Base-by-base conservation (phyloP, 2,329 filamentous ascomycete genomes). In the Calycina herbarum region DNA sequence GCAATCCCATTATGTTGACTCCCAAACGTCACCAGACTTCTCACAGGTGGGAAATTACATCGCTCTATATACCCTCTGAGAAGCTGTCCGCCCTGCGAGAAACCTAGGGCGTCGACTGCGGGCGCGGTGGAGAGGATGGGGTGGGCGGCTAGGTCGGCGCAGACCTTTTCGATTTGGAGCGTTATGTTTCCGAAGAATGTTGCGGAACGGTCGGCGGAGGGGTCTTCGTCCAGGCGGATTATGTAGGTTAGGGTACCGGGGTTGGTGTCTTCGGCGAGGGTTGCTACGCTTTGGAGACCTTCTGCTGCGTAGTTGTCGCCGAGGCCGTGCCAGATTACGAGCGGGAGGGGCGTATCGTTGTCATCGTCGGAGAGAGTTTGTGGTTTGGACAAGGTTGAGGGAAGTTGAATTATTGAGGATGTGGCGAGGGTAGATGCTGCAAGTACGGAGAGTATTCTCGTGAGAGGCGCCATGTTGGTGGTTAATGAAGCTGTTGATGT, bases 51-150 rank as follows among this genome's bases (percentile, higher is more conserved):
- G 54, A 59, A 60, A 77, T 93, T 95, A 82, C 95, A 99, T 56
- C 92, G 86, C 82, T 99, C 89, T 69, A 97, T 82, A 77, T 96
- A 94, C 29, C 85, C 95, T 66, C 95, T 89, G n/a, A 99, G 85
- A 81, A 99, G 97, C 77, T 97, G 92, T 1, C 95, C 95, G 69
- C 95, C 95, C 78, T 99, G 95, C 15, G 91, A 95, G 82, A 99
- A 97, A 33, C 95, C 95, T 42, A 99, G 81, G 40, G 94, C 94
- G 78, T 98, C 95, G 75, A 97, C 84, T 69, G 90, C 92, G 0
- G 91, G 91, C 0, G 92, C 91, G 6, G 89, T 91, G 64, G 89
- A 89, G 17, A 97, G 86, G 77, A 96, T 91, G 0, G 90, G 89
- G 76, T 97, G 86, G 0, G 83, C 76, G 66, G 90, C 85, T 54